Conservation (phyloP, 148 eudicot genomes). For the Rhododendron mucronatum region DNA sequence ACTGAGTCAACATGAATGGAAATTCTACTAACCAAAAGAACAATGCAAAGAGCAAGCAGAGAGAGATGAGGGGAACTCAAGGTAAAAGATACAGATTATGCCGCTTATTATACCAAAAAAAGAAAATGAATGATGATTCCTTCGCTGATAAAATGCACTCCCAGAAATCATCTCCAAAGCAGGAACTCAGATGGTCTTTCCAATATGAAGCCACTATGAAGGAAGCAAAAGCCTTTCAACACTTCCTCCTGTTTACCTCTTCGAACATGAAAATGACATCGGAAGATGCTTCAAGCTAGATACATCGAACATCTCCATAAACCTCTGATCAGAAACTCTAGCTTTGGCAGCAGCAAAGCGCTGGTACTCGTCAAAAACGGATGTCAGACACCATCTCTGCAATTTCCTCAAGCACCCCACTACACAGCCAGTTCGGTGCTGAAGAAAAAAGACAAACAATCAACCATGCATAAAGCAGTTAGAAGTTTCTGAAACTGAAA, state of each 20-base stretch:
- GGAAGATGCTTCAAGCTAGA: conserved; percentile 39
- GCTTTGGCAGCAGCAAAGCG: conserved; percentile 81
- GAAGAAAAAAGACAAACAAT: background rate
- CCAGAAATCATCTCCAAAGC: conserved; percentile 13
- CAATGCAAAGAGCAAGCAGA: background rate
- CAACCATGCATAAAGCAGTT: background rate
- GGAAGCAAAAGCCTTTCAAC: conserved; percentile 8
- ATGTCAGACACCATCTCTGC: conserved; percentile 77
- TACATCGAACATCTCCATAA: conserved; percentile 65
- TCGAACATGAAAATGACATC: conserved; percentile 16
- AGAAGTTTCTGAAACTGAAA: background rate
- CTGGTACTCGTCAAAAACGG: conserved; percentile 78
- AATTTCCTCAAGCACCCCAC: conserved; percentile 84
- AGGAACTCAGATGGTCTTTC: conserved; percentile 13
- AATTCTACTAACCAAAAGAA: background rate
- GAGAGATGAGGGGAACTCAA: background rate
- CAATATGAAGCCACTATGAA: conserved; percentile 6
- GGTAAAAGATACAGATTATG: background rate
- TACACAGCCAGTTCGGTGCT: conserved; percentile 81
- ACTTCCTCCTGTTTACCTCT: conserved; percentile 14
- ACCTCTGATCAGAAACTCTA: conserved; percentile 76
- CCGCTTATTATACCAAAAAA: background rate
- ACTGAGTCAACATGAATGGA: background rate
- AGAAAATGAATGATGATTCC: conserved; percentile 6
- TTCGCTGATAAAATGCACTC: conserved; percentile 18